Base-by-base conservation (phyloP, 2,329 filamentous ascomycete species). In the Colletotrichum musae region DNA sequence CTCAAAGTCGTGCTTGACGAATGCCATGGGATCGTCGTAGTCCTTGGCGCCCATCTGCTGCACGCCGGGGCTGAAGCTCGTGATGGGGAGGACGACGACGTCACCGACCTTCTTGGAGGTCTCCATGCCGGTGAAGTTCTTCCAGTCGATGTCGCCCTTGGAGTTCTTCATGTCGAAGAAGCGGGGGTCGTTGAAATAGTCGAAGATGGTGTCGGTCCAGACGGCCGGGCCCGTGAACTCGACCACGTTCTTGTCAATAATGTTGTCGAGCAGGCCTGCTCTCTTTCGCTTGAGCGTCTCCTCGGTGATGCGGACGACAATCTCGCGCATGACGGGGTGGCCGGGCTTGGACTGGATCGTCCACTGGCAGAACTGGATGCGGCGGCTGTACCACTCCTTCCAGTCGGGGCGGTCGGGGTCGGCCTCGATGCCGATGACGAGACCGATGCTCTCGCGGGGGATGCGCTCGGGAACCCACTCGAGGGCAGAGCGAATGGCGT, bases 351-450 rank as follows among this genome's bases (percentile, higher is more conserved):
- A 86, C 81, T 98, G 95, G 72, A 99, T 98, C 1, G 96, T 99
- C 96, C 96, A 99, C 80, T 99, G 96, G 82, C 96, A 99, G 81
- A 99, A 98, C 79, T 98, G 96, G 70, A 99, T 95, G 72, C 95
- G 90, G 69, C 96, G 92, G 72, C 94, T 96, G 84, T 98, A 99
- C 96, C 95, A 98, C 1, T 97, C 86, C 43, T 90, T 88, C 96
- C 96, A 99, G 79, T 99, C 96, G 4, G 89, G 88, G 56, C 96
- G 90, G 80, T 98, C 94, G 0, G 96, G 94, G 77, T 99, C 96
- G 5, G 96, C 96, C 83, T 99, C 96, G 73, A 99, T 98, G 68
- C 96, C 96, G 75, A 98, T 87, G 47, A 99, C 91, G 72, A 99
- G 86, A 10, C 96, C 96, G 73, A 98, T 88, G 2, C 90, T 89